Evolutionary conservation across 129 eudicot genomes (phyloP).

Genomic region (Dittrichia graveolens): DNA sequence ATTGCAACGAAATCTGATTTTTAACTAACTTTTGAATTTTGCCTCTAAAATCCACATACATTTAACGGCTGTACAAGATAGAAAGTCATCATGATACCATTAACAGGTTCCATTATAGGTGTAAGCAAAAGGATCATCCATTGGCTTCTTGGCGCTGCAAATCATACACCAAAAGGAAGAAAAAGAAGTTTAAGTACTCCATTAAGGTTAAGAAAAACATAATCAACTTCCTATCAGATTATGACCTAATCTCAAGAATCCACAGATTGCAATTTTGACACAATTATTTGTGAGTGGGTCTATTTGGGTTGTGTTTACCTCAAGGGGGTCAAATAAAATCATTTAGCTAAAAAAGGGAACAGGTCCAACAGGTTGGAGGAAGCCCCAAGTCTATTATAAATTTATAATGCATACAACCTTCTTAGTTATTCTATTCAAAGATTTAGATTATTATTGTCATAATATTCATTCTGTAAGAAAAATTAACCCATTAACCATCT

Average conservation of each 20-base stretch:
- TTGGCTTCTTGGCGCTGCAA: slow-evolving; percentile 47
- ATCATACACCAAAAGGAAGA: slow-evolving; percentile 2
- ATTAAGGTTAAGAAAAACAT: not conserved
- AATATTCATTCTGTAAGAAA: not conserved
- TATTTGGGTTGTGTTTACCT: not conserved
- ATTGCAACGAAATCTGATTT: no score
- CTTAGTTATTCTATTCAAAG: not conserved
- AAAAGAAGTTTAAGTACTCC: not conserved
- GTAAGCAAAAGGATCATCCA: slow-evolving; percentile 19
- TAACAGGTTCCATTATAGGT: not conserved
- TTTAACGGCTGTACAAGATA: not conserved
- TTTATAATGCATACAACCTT: not conserved
- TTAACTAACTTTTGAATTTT: no score
- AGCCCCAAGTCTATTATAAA: not conserved
- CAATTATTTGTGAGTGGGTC: not conserved
- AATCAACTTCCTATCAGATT: no score
- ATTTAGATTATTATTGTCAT: not conserved
- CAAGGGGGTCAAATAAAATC: not conserved
- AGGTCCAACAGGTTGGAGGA: not conserved
- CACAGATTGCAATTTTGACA: not conserved
- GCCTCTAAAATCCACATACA: not conserved
- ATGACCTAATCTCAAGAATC: no score
- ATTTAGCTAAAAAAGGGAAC: not conserved
- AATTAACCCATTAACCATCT: not conserved
- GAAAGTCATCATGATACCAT: not conserved